These are phyloP conservation scores for Haplosporangium gracile DNA, from an alignment of 192 early-diverging fungal genomes.

Conservation along the genomic window DNA sequence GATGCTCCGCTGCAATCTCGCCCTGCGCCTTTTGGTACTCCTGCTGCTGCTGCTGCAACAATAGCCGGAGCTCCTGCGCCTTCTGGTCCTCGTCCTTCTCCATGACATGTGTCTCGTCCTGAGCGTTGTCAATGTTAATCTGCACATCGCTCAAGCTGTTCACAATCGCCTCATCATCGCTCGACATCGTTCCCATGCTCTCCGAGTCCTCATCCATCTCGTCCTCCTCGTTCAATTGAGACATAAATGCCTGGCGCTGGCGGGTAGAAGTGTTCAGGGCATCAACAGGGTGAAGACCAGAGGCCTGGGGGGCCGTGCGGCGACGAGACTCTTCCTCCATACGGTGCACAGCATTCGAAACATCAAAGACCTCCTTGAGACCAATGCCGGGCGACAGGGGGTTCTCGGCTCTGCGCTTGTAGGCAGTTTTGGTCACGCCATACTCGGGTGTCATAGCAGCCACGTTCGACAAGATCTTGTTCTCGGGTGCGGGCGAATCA, in stretches of 20 bases:
- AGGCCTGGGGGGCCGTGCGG: constrained; percentile 28
- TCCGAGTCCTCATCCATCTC: constrained; percentile 35
- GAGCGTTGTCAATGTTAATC: constrained; percentile 20
- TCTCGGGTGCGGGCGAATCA: constrained; percentile 29
- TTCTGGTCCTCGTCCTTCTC: constrained; percentile 16
- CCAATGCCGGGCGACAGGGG: constrained; percentile 65
- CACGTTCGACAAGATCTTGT: constrained; percentile 32
- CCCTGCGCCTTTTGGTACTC: constrained; percentile 54
- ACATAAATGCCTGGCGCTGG: constrained; percentile 55
- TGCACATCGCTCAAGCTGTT: constrained; percentile 13
- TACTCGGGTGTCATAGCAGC: constrained; percentile 26
- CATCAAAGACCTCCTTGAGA: constrained; percentile 81
- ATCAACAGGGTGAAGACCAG: constrained; percentile 35
- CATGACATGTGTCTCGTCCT: constrained; percentile 19
- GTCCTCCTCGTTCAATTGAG: constrained; percentile 56
- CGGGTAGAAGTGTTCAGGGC: constrained; percentile 40
- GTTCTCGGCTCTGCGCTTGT: constrained; percentile 62
- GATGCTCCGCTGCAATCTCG: constrained; percentile 41
- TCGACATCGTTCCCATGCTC: constrained; percentile 17
- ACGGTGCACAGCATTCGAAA: constrained; percentile 83
- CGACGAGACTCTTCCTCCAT: constrained; percentile 74
- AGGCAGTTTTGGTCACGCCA: constrained; percentile 32
- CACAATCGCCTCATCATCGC: constrained; percentile 40
- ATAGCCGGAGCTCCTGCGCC: constrained; percentile 28
- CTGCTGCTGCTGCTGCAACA: constrained; percentile 51